Evolutionary conservation across 352 stramenopile species (phyloP), one percentile per base, ranked within the genome.

Genomic region (Globisporangium rhizosaccharum): DNA sequence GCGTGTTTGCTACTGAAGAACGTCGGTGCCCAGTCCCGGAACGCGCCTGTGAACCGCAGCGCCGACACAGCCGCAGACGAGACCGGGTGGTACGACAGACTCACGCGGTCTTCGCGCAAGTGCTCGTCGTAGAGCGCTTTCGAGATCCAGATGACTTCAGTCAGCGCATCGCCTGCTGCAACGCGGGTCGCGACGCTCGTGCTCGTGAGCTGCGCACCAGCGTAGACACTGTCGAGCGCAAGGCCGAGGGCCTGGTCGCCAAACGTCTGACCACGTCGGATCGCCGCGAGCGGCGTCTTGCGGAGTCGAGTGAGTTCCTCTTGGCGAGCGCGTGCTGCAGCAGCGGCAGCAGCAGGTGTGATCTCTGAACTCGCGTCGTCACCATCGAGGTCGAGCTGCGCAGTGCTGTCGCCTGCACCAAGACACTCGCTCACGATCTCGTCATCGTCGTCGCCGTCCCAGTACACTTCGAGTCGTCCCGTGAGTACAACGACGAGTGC

Each of bases 221-320:
- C 1, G 33, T 70, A 56, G 36, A 59, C 23, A 51, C 67, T 61
- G 41, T 71, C 42, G 15, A 81, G 71, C 0, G 57, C 68, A 17
- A 88, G 76, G 0, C 70, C 72, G n/a, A 87, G 25, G 39, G 68
- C 71, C 61, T 88, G 79, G 51, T 87, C 76, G 8, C 79, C 79
- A 25, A 87, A 73, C 0, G 70, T 72, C 33, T 85, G 79, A 3
- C 74, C 79, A 28, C 71, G 59, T 3, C 59, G 55, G 5, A 88
- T 56, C 0, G 65, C 68, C 5, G 53, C 71, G 0, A 87, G 20
- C 7, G 63, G 57, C 2, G 44, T 55, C 37, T 57, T 63, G 3
- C 28, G 56, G 12, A 64, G 51, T 7, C 30, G 51, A 10, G 18
- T 26, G 3, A 67, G 36, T 23, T 64, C 49, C 26, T 51, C 51